These are phyloP conservation scores for Ricinus communis DNA, from an alignment of 345 rosid species.

Conservation along the genomic window DNA sequence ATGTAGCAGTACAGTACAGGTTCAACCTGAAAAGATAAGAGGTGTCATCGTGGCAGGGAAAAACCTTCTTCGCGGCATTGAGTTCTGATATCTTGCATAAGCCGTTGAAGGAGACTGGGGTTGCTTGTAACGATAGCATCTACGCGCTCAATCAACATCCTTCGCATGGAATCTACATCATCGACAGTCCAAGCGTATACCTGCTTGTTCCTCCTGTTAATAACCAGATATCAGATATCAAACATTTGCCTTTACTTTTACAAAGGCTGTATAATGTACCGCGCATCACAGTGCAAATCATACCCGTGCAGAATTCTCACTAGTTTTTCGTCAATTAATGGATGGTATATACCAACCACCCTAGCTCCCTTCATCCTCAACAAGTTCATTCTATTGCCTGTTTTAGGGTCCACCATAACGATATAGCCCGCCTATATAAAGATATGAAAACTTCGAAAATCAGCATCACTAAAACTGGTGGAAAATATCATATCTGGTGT, in stretches of 20 bases:
- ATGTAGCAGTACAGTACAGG: neutral
- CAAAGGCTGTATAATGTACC: neutral
- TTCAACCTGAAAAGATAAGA: neutral
- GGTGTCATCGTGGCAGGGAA: constrained; percentile 33
- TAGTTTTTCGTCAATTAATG: constrained; percentile 59
- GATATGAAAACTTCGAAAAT: neutral
- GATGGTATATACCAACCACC: constrained; percentile 82
- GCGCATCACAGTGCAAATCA: constrained; percentile 6
- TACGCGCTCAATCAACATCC: constrained; percentile 55
- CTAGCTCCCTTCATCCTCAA: constrained; percentile 74
- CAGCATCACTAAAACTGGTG: neutral
- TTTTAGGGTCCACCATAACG: constrained; percentile 70
- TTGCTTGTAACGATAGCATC: constrained; percentile 84
- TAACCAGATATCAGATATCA: neutral
- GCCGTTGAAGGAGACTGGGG: constrained; percentile 56
- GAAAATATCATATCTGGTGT: neutral
- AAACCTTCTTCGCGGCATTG: constrained; percentile 78
- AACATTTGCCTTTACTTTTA: too few species aligned
- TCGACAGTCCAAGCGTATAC: constrained; percentile 92
- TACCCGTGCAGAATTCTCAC: constrained; percentile 64
- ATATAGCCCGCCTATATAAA: constrained; percentile 84
- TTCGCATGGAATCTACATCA: constrained; percentile 66
- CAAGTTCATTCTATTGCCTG: constrained; percentile 55
- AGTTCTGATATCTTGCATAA: constrained; percentile 68
- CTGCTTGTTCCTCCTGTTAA: constrained; percentile 65